Percentiles rank a stretch among this genome's conserved stretches.
Evolutionary conservation across 495 filamentous ascomycete genomes (phyloP).

Genomic region (Penicillium parvum): DNA sequence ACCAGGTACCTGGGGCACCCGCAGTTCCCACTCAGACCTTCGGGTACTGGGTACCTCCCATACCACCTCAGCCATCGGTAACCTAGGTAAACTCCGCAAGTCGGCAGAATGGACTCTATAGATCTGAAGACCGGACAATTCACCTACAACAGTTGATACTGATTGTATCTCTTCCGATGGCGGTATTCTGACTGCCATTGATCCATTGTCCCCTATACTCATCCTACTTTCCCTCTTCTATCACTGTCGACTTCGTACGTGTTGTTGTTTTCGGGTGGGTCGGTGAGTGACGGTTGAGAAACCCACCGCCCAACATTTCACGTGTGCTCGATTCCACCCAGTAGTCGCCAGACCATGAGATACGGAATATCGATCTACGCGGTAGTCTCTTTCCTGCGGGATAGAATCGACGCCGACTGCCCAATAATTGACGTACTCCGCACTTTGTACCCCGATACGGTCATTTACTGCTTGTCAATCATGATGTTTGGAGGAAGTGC

Average conservation of each 20-base stretch:
- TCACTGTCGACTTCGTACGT: not conserved
- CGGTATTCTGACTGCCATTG: not conserved
- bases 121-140: no score
- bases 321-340: slow-evolving; percentile 26
- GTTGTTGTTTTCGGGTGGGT: slow-evolving; percentile 20
- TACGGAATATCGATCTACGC: not conserved
- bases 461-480: slow-evolving; percentile 2
- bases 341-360: slow-evolving; percentile 28
- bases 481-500: slow-evolving; percentile 32
- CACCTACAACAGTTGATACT: no score
- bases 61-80: slow-evolving; percentile 9
- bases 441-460: no score
- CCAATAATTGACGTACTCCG: no score
- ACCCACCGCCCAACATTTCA: slow-evolving; percentile 20
- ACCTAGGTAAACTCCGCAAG: no score
- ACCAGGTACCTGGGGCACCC: not conserved
- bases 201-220: not conserved
- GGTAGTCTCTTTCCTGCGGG: not conserved
- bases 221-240: not conserved
- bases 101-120: no score
- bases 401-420: no score
- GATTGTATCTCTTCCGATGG: slow-evolving; percentile 1
- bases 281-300: slow-evolving; percentile 23
- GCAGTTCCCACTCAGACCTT: slow-evolving; percentile 21
- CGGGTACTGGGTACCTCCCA: slow-evolving; percentile 27